Evolutionary conservation across 345 rosid genomes (phyloP), one percentile per base, ranked within the genome.

Genomic region (Eucalyptus guilfoylei): DNA sequence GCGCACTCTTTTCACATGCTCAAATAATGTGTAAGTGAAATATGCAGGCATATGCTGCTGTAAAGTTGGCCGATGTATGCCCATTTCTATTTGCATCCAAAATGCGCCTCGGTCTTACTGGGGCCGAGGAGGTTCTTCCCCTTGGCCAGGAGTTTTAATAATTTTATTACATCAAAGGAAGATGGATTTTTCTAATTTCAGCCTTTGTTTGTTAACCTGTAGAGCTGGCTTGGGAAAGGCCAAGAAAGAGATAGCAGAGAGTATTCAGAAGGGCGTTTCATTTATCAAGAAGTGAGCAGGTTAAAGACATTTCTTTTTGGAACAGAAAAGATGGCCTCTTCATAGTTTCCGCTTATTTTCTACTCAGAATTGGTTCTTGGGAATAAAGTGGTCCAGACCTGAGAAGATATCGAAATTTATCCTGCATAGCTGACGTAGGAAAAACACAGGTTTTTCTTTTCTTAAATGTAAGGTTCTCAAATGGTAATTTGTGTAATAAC

Each of bases 151-250:
- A 87, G 24, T 85, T 85, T 32, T 86, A 4, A 49, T 81, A 21
- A 14, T 64, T 3, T 7, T 64, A n/a, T 64, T 30, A 15, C 76
- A 15, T 2, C 6, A 16, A 5, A 54, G 17, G 42, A 32, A 55
- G n/a, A 86, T 86, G 88, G 4, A 86, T 1, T 2, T 24, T 60
- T 87, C 2, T 60, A 26, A 55, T 32, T 23, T 85, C 14, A 17
- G 34, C 60, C 67, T 30, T 37, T 13, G 30, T 87, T 52, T 60
- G 87, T 21, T 34, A 14, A n/a, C 76, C 76, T n/a, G 88, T 92
- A 96, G 97, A 91, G 87, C 88, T 87, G 96, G 99, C n/a, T 91
- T 96, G 93, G 99, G 93, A 93, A 94, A 96, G 93, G 98, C 98
- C 42, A 97, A 95, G 97, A 94, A 95, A 91, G 99, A 97, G 91